These are phyloP conservation scores for Pseudogymnoascus sp. DNA, from an alignment of 2,329 filamentous ascomycete genomes.

Conservation along the genomic window DNA sequence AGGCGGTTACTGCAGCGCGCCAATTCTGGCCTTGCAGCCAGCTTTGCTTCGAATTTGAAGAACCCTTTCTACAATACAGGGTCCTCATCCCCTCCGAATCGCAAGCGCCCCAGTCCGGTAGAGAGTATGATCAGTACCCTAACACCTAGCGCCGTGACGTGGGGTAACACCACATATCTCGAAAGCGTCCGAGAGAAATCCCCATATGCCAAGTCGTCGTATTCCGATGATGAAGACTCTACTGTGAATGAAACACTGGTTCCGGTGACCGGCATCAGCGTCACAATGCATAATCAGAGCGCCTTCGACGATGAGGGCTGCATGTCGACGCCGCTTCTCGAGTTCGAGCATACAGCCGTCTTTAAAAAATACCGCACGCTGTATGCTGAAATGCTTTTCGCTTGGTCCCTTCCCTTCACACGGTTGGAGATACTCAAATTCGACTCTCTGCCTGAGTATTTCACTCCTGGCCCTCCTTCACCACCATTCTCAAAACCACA, in stretches of 20 bases:
- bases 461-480: conserved; percentile 20
- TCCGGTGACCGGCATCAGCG: conserved; percentile 26
- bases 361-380: conserved; percentile 55
- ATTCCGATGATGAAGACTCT: conserved; percentile 25
- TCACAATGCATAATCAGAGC: conserved; percentile 53
- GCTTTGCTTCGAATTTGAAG: conserved; percentile 48
- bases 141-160: conserved; percentile 34
- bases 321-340: conserved; percentile 50
- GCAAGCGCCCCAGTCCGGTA: conserved; percentile 53
- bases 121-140: conserved; percentile 51
- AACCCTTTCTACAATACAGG: conserved; percentile 28
- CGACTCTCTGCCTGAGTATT: conserved; percentile 49
- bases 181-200: conserved; percentile 29
- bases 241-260: conserved; percentile 10
- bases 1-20: conserved; percentile 41
- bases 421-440: conserved; percentile 63
- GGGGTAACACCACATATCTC: conserved; percentile 32
- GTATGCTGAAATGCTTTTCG: conserved; percentile 61
- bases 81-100: conserved; percentile 38
- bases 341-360: conserved; percentile 36
- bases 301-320: conserved; percentile 62
- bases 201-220: conserved; percentile 18
- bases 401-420: conserved; percentile 55
- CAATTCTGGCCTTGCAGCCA: conserved; percentile 48
- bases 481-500: conserved; percentile 18